Conservation (phyloP, 257 asterid species). For the Capsicum pubescens region DNA sequence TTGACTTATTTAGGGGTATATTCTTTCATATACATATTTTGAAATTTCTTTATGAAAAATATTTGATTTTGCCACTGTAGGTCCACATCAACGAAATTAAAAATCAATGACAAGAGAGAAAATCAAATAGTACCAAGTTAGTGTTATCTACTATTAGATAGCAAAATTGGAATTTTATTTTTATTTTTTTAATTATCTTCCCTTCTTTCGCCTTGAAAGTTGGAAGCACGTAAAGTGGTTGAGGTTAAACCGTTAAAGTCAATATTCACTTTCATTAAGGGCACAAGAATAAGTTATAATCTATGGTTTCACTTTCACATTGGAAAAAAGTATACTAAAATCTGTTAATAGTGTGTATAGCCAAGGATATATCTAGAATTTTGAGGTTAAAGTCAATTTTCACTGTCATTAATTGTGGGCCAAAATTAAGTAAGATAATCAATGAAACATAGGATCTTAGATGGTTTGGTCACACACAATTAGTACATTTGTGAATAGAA, state of each 20-base stretch:
- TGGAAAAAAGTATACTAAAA: neutral
- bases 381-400: neutral
- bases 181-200: neutral
- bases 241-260: constrained; percentile 21
- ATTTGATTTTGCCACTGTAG: neutral
- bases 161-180: neutral
- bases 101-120: neutral
- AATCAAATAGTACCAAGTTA: neutral
- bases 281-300: neutral
- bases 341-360: neutral
- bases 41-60: neutral
- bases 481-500: too few relatives aligned
- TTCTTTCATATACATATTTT: too few relatives aligned
- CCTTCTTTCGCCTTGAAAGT: neutral
- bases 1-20: too few relatives aligned
- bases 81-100: neutral
- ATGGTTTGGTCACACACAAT: neutral
- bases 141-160: neutral
- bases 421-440: neutral
- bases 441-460: too few relatives aligned
- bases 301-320: neutral
- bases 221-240: constrained; percentile 7
- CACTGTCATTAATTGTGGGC: neutral
- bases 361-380: neutral
- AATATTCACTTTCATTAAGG: constrained; percentile 2